Evolutionary conservation across 2,329 filamentous ascomycete species (phyloP).

Genomic region (Mollisiaceae sp.): DNA sequence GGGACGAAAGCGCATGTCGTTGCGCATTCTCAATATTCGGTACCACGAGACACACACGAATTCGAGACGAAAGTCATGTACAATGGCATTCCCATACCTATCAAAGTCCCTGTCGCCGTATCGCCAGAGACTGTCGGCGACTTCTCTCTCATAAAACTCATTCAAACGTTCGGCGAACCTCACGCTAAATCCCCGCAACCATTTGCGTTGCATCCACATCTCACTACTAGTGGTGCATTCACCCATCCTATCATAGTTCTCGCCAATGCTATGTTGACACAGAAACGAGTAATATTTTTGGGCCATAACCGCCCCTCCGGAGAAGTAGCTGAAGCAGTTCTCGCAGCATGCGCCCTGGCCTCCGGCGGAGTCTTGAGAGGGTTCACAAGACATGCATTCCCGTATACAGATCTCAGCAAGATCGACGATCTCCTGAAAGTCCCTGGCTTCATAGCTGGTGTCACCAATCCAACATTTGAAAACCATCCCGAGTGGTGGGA

Average conservation of each 20-base stretch:
- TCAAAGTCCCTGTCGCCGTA: conserved; percentile 92
- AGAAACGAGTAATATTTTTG: conserved; percentile 95
- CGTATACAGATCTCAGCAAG: conserved; percentile 97
- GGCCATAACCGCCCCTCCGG: conserved; percentile 95
- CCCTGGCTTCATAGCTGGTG: conserved; percentile 95
- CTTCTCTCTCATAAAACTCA: conserved; percentile 96
- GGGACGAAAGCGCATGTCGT: conserved; percentile 68
- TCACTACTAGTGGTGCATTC: conserved; percentile 86
- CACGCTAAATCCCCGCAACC: conserved; percentile 84
- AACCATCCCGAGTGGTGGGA: conserved; percentile 99
- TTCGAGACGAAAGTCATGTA: conserved; percentile 96
- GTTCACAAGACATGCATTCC: conserved; percentile 95
- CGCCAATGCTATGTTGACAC: conserved; percentile 91
- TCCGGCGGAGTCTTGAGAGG: conserved; percentile 91
- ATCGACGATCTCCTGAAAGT: conserved; percentile 96
- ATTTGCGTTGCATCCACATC: conserved; percentile 85
- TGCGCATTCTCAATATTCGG: conserved; percentile 69
- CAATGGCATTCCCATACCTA: conserved; percentile 93
- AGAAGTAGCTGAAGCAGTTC: conserved; percentile 95
- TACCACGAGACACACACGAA: conserved; percentile 95
- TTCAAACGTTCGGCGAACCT: conserved; percentile 87
- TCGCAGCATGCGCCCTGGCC: conserved; percentile 92
- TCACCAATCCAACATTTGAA: conserved; percentile 96
- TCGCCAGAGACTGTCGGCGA: conserved; percentile 97
- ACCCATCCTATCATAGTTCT: conserved; percentile 96